Conservation (phyloP, 73 alveolate genomes). For the Paramecium caudatum region DNA sequence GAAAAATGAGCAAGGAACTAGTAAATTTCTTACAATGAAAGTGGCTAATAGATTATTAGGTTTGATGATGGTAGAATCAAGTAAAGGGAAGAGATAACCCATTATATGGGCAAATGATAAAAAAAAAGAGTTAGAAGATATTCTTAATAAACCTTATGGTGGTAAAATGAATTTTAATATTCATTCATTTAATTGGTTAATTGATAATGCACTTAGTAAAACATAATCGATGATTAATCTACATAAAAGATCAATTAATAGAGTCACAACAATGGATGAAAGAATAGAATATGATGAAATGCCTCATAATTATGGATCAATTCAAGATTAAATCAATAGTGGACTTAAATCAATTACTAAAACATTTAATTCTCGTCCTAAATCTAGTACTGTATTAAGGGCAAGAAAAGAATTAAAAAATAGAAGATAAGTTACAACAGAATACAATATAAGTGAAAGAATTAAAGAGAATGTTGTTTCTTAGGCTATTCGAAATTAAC, state of each 20-base stretch:
- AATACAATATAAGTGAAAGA: conserved; percentile 20
- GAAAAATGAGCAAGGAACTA: conserved; percentile 44
- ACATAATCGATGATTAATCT: not conserved
- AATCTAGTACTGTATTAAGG: not conserved
- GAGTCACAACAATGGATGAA: not conserved
- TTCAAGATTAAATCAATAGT: not conserved
- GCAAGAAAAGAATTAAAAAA: conserved; percentile 22
- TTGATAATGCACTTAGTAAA: conserved; percentile 40
- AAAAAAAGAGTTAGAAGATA: conserved; percentile 48
- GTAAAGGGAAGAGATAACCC: conserved; percentile 61
- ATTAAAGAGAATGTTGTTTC: conserved; percentile 59
- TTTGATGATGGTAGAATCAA: conserved; percentile 32
- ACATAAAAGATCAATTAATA: not conserved
- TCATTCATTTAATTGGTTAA: conserved; percentile 50
- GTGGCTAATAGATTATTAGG: conserved; percentile 65
- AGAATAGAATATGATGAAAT: not conserved
- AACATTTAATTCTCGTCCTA: conserved; percentile 5
- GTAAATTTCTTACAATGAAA: conserved; percentile 52
- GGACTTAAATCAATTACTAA: conserved; percentile 8
- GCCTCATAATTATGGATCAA: not conserved
- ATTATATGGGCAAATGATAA: conserved; percentile 41
- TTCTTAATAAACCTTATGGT: conserved; percentile 66
- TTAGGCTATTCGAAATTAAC: conserved; percentile 7
- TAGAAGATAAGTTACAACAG: conserved; percentile 39
- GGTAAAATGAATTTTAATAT: conserved; percentile 51